Percentiles rank a stretch among this genome's conserved stretches.
Conservation (phyloP, 139 green algal species). For the Chlamydomonas incerta region DNA sequence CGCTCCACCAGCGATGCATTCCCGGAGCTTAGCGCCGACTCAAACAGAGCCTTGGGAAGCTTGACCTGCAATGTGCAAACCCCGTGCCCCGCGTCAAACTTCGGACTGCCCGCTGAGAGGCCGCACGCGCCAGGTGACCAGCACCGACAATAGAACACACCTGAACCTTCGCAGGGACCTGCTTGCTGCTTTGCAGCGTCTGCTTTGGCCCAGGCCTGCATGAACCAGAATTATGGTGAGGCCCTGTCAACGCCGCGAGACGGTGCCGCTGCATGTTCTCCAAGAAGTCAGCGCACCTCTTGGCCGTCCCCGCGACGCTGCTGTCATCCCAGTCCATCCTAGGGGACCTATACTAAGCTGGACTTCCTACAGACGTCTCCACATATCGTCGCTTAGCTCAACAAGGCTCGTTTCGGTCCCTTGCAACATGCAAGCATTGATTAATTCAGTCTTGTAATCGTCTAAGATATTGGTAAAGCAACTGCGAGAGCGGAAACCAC, state of each 20-base stretch:
- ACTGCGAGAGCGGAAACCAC: no score
- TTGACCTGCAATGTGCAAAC: constrained; percentile 39
- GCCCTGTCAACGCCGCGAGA: no score
- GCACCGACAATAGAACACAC: no score
- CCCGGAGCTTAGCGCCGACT: constrained; percentile 46
- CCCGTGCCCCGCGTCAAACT: no score
- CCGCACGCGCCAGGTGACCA: no score
- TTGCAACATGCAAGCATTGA: no score
- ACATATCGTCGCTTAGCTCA: no score
- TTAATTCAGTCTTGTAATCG: no score
- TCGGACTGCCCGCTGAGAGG: neutral
- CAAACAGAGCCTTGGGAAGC: constrained; percentile 52
- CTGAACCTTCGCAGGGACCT: constrained; percentile 38
- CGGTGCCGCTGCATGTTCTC: constrained; percentile 2
- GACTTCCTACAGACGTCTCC: no score
- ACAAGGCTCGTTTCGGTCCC: no score
- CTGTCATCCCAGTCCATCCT: constrained; percentile 39
- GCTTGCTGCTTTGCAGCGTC: constrained; percentile 45
- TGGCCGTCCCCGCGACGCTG: neutral
- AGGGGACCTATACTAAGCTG: no score
- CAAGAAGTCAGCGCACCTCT: constrained; percentile 2
- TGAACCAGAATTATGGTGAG: neutral
- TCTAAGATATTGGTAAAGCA: no score
- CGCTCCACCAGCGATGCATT: constrained; percentile 43
- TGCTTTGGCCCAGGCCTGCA: constrained; percentile 31